Conservation (phyloP, 2,329 filamentous ascomycete species). For the Tolypocladium album region DNA sequence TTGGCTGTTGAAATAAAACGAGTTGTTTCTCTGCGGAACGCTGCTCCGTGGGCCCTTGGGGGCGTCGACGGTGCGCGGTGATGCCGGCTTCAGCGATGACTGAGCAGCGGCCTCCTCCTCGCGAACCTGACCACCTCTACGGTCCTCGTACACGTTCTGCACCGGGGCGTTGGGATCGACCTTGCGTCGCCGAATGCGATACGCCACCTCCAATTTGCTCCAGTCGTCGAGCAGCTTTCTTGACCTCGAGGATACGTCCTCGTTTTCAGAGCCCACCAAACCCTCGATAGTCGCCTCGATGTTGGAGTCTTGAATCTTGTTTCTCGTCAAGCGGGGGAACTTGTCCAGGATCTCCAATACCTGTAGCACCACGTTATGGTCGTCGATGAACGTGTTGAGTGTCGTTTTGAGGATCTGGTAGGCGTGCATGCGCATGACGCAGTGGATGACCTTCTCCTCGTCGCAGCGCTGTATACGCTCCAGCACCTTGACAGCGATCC, state of each 20-base stretch:
- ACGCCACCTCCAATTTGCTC: conserved; percentile 82
- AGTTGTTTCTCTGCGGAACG: conserved; percentile 40
- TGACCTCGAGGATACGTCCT: conserved; percentile 63
- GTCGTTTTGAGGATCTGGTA: conserved; percentile 90
- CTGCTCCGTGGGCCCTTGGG: conserved; percentile 52
- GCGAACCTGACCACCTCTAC: conserved; percentile 37
- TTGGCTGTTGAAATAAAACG: conserved; percentile 38
- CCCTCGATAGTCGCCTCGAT: conserved; percentile 74
- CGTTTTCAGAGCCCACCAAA: conserved; percentile 57
- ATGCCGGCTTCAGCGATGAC: conserved; percentile 26
- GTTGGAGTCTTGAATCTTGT: conserved; percentile 94
- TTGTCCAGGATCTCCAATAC: conserved; percentile 81
- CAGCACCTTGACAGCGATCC: conserved; percentile 94
- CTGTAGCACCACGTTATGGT: conserved; percentile 81
- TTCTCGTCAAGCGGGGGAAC: conserved; percentile 82
- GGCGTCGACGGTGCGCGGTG: conserved; percentile 36
- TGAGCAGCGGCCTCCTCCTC: conserved; percentile 26
- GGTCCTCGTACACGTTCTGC: conserved; percentile 50
- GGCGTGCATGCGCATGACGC: conserved; percentile 91
- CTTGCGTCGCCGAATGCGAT: conserved; percentile 88
- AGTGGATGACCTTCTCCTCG: conserved; percentile 77
- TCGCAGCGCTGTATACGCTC: conserved; percentile 78
- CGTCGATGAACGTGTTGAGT: conserved; percentile 75
- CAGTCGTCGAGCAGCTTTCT: conserved; percentile 67
- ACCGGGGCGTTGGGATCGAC: conserved; percentile 55